Base-by-base conservation (phyloP, 2,329 filamentous ascomycete species). In the Xenosphaeropsis pyriputrescens region DNA sequence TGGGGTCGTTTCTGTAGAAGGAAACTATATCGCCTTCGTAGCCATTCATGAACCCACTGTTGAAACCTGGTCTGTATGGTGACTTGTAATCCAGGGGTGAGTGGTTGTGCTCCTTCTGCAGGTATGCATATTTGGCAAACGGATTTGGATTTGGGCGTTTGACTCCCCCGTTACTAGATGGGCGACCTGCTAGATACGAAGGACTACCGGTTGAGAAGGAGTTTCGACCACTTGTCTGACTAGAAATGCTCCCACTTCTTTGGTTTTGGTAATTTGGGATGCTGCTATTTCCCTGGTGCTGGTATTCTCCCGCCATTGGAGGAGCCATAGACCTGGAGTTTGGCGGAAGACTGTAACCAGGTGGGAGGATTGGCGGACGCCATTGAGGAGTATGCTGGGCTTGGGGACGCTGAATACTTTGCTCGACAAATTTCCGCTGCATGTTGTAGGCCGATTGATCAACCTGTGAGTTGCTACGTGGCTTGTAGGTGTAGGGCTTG, bases 71-170 rank as follows among this genome's bases (percentile, higher is more conserved):
- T 13, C 67, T 63, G 48, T 78, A 79, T 1, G 74, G 74, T 4
- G 70, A 75, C 36, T 69, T 64, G 41, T 79, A 77, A 38, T 67
- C 67, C 6, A 64, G 61, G 5, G 67, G 59, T 41, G 60, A 71
- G 64, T 68, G 67, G 44, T 76, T 76, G 45, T 75, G 65, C 42
- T 77, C 60, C 18, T 71, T 63, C 44, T 75, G 70, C 50, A 76
- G 71, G 50, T 73, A 78, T 2, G 62, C 56, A 47, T 57, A 57
- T 38, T 56, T 56, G 2, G 47, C 43, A 41, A 55, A 55, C 11
- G 47, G 47, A 38, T 47, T 53, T 30, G 46, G 43, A 6, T 18
- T 34, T n/a, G 35, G 19, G 6, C 26, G 18, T 6, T 32, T 17
- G 14, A 15, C 16, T n/a, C 18, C 19, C n/a, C 16, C 14, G 5